phyloP scores from a whole-genome alignment of 2,329 filamentous ascomycete genomes.

The Diaporthe caulivora region DNA sequence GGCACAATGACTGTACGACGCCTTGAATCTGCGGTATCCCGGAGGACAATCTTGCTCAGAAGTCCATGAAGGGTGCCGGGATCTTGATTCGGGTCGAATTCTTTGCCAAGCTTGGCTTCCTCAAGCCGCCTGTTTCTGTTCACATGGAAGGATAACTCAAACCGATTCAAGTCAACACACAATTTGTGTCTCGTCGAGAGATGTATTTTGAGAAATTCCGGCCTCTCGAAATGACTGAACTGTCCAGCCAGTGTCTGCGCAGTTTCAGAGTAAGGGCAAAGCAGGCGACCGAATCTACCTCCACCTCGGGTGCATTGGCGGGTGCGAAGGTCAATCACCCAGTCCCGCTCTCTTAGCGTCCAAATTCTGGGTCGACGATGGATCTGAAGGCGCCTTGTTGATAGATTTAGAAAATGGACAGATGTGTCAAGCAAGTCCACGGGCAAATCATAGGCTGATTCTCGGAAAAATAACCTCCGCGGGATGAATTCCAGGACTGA shows the following conservation, averaged over 20 bases:
- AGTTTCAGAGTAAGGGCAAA: conserved; percentile 61
- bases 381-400: conserved; percentile 59
- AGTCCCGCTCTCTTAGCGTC: conserved; percentile 45
- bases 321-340: conserved; percentile 49
- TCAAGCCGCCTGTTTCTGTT: conserved; percentile 56
- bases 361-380: conserved; percentile 55
- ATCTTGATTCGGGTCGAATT: conserved; percentile 70
- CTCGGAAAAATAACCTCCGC: conserved; percentile 45
- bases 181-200: conserved; percentile 54
- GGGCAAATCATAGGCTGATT: conserved; percentile 61
- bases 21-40: conserved; percentile 53
- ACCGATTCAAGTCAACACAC: conserved; percentile 61
- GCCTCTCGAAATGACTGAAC: conserved; percentile 64
- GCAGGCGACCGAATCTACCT: conserved; percentile 45
- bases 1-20: conserved; percentile 68
- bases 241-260: conserved; percentile 55
- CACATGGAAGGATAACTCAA: conserved; percentile 67
- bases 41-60: conserved; percentile 68
- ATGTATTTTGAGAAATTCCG: conserved; percentile 57
- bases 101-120: conserved; percentile 61
- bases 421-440: conserved; percentile 61
- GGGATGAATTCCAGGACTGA: conserved; percentile 52
- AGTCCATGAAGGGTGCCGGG: conserved; percentile 72
- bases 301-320: conserved; percentile 41
- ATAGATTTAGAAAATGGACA: conserved; percentile 71